These are phyloP conservation scores for Plasmopara viticola DNA, from an alignment of 352 stramenopile species.

Conservation along the genomic window DNA sequence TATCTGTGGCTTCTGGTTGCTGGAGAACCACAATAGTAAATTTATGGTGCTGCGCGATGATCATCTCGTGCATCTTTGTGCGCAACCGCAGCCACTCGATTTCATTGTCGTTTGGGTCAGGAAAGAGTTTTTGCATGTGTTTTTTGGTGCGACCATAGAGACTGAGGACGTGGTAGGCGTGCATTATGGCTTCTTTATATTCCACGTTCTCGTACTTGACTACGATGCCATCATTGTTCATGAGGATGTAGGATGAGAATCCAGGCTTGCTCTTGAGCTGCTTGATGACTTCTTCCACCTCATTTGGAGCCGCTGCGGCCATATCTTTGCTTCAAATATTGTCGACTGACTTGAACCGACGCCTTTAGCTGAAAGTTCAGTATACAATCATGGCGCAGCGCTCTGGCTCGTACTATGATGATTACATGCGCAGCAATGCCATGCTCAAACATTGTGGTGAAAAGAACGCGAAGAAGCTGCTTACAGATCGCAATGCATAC, in stretches of 20 bases:
- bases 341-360: conserved; percentile 8
- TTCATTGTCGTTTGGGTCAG: conserved; percentile 76
- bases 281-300: conserved; percentile 91
- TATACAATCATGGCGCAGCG: conserved; percentile 16
- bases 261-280: conserved; percentile 88
- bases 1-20: conserved; percentile 33
- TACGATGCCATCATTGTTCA: conserved; percentile 92
- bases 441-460: conserved; percentile 58
- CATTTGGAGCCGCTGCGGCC: conserved; percentile 75
- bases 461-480: conserved; percentile 56
- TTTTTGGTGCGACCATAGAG: conserved; percentile 81
- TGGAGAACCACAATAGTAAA: conserved; percentile 89
- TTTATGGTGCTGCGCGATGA: conserved; percentile 82
- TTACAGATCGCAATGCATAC: conserved; percentile 82
- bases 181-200: conserved; percentile 89
- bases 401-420: conserved; percentile 71
- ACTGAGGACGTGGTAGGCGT: conserved; percentile 87
- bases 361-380: conserved; percentile 4
- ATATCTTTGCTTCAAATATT: conserved; percentile 27
- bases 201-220: conserved; percentile 91
- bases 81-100: conserved; percentile 88
- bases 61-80: conserved; percentile 90
- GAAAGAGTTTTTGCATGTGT: conserved; percentile 82
- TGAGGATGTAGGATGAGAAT: conserved; percentile 87
- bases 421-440: conserved; percentile 76